phyloP scores from a whole-genome alignment of 176 grass and related monocot genomes.

The Aegilops speltoides region DNA sequence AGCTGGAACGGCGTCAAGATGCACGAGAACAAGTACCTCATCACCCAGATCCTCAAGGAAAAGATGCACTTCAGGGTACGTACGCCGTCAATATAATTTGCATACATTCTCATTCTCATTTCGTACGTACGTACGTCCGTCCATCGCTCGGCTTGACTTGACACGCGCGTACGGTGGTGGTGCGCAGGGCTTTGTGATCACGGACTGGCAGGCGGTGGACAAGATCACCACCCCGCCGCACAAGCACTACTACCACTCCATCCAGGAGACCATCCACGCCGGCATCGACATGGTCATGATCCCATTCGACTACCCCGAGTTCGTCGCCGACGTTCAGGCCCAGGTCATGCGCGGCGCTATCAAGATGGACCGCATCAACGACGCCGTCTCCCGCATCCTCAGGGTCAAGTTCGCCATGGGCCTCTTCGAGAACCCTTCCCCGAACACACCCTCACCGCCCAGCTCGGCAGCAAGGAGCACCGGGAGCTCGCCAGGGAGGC shows the following conservation, averaged over 20 bases:
- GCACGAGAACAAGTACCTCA: conserved; percentile 65
- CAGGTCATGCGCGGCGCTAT: conserved; percentile 42
- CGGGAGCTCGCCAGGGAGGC: conserved; percentile 58
- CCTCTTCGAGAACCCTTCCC: conserved; percentile 68
- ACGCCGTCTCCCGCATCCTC: conserved; percentile 73
- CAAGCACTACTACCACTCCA: conserved; percentile 63
- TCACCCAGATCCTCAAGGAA: conserved; percentile 68
- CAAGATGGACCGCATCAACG: conserved; percentile 57
- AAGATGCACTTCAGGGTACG: conserved; percentile 60
- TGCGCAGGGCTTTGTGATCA: conserved; percentile 70
- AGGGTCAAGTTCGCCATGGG: conserved; percentile 84
- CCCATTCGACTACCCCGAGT: conserved; percentile 60
- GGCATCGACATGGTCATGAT: conserved; percentile 89
- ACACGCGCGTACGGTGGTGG: not conserved
- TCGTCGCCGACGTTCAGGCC: conserved; percentile 41
- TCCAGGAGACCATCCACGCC: conserved; percentile 58
- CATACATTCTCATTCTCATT: too few relatives aligned
- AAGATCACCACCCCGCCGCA: conserved; percentile 41
- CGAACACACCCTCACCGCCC: conserved; percentile 37
- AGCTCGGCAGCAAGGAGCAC: conserved; percentile 65
- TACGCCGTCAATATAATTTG: too few relatives aligned
- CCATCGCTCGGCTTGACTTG: too few relatives aligned
- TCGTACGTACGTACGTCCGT: too few relatives aligned
- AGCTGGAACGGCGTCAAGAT: conserved; percentile 82
- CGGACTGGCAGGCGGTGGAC: conserved; percentile 80